phyloP scores from a whole-genome alignment of 2,329 filamentous ascomycete genomes.

The Nothopassalora personata region DNA sequence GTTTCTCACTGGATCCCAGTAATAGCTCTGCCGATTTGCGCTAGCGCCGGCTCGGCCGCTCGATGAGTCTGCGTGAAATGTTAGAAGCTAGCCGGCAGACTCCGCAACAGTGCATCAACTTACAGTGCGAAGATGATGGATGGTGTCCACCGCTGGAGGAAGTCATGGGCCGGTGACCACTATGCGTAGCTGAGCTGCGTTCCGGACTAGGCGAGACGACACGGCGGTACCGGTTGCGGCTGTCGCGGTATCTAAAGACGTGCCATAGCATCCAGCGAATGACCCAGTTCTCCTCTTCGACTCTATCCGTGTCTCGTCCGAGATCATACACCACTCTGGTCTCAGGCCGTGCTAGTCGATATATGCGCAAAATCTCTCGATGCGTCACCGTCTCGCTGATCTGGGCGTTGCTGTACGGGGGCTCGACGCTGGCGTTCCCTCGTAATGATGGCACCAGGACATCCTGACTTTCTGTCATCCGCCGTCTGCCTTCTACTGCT shows the following conservation, averaged over 20 bases:
- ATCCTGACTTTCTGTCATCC: slow-evolving; percentile 36
- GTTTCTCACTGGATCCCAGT: slow-evolving; percentile 32
- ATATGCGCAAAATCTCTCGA: slow-evolving; percentile 40
- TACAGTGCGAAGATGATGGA: slow-evolving; percentile 6
- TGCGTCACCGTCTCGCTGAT: slow-evolving; percentile 47
- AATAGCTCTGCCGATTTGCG: slow-evolving; percentile 21
- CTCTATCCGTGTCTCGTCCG: slow-evolving; percentile 37
- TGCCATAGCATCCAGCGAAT: slow-evolving; percentile 50
- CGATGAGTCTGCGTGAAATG: slow-evolving; percentile 2
- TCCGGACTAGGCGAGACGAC: slow-evolving; percentile 22
- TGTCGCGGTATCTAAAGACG: slow-evolving; percentile 45
- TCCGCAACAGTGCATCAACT: neutral
- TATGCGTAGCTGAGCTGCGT: slow-evolving; percentile 9
- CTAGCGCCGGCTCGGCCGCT: slow-evolving; percentile 1
- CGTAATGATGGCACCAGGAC: slow-evolving; percentile 37
- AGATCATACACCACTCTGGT: slow-evolving; percentile 40
- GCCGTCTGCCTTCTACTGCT: slow-evolving; percentile 38
- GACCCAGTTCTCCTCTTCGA: slow-evolving; percentile 47
- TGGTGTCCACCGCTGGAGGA: neutral
- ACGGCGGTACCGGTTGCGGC: slow-evolving; percentile 35
- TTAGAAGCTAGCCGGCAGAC: neutral
- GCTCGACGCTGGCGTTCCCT: slow-evolving; percentile 27
- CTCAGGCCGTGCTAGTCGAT: slow-evolving; percentile 34
- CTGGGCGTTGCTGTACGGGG: slow-evolving; percentile 44
- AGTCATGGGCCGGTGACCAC: slow-evolving; percentile 1